Evolutionary conservation across 2,329 filamentous ascomycete genomes (phyloP), one percentile per base, ranked within the genome.

Genomic region (Sclerotinia spermophila): DNA sequence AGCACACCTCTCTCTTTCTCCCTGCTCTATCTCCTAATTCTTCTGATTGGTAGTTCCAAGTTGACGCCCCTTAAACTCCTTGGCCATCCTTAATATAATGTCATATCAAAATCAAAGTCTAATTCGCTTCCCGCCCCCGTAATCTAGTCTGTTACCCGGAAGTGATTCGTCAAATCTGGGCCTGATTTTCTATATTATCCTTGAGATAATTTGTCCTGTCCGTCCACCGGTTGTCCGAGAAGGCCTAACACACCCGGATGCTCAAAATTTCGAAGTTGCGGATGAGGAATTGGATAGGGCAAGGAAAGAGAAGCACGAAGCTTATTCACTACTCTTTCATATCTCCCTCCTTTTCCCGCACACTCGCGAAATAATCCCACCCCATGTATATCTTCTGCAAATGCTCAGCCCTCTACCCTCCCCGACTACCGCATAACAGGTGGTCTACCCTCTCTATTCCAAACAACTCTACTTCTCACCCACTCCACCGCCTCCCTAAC

Each of bases 401-500:
- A 5, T 30, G 11, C 19, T 35, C 27, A 44, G 2, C 19, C 8
- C 10, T 68, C 72, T 33, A 40, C 75, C 75, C 76, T 73, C 48
- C 55, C 38, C 1, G n/a, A 24, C 74, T 72, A 98, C 82, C 94
- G 87, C 94, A 97, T 97, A 67, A 97, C 90, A 2, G 96, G 96
- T 73, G 95, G 94, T 72, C 96, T 86, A 6, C 89, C 90, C 81
- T 97, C 95, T 82, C 96, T 97, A 80, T 98, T 98, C 93, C 96
- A 98, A 81, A 93, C 94, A 40, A 98, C 93, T 72, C 96, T 86
- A 75, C 90, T 95, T 79, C 93, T 89, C 71, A 99, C 84, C 96
- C 96, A 99, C 79, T 98, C 96, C n/a, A 99, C 92, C 1, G 96
- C 95, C 83, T 98, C 96, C 78, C 89, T 89, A 3, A 99, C 96